These are phyloP conservation scores for Annulohypoxylon stygium DNA, from an alignment of 495 filamentous ascomycete genomes.

Conservation along the genomic window DNA sequence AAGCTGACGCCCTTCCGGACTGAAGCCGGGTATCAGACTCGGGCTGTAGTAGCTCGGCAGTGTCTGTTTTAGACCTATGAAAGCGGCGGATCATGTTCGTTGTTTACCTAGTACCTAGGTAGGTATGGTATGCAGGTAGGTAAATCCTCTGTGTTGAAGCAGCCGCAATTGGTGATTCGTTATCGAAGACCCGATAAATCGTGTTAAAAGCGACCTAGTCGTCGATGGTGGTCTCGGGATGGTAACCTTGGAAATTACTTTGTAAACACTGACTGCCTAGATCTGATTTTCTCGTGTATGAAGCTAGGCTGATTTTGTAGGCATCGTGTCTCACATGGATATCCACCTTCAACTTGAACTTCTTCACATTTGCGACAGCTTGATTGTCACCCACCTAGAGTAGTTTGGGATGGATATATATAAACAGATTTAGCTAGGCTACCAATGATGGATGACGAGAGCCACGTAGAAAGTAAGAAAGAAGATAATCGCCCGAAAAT, in stretches of 20 bases:
- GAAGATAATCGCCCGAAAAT: too few relatives aligned
- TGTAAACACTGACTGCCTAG: constrained; percentile 37
- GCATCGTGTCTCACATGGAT: background rate
- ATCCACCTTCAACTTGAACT: background rate
- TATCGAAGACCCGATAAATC: background rate
- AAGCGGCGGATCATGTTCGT: constrained; percentile 18
- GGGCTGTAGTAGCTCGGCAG: background rate
- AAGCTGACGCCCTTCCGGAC: background rate
- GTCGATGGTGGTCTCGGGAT: background rate
- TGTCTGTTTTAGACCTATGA: background rate
- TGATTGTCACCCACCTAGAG: background rate
- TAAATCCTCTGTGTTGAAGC: background rate
- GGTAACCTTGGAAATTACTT: background rate
- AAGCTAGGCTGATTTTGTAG: background rate
- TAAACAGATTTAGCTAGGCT: background rate
- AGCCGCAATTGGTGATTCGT: background rate
- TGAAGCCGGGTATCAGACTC: background rate
- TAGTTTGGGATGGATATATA: background rate
- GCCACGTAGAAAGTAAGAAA: too few relatives aligned
- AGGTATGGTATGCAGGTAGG: background rate
- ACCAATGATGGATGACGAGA: too few relatives aligned
- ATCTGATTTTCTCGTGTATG: background rate
- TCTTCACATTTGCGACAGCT: background rate
- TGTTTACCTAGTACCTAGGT: background rate
- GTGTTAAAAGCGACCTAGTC: background rate